phyloP scores from a whole-genome alignment of 2,329 filamentous ascomycete species.

The Alternaria ventricosa region DNA sequence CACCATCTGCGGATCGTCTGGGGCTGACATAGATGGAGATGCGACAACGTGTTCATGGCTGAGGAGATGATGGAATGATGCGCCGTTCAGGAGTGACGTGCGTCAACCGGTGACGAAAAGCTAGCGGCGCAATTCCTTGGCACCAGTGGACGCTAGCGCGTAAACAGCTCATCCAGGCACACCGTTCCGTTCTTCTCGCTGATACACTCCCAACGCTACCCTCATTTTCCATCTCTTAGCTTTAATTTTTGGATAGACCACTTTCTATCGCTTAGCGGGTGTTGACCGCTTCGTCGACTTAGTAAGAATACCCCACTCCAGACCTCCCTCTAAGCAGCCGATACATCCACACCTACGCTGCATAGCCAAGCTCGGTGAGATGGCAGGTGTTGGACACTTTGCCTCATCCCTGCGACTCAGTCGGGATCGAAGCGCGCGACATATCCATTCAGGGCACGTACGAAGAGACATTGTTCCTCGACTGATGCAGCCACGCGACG shows the following conservation, averaged over 20 bases:
- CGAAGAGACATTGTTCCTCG: constrained; percentile 3
- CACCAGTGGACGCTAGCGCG: not conserved
- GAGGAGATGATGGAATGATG: not conserved
- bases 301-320: constrained; percentile 33
- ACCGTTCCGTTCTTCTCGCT: constrained; percentile 17
- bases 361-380: constrained; percentile 21
- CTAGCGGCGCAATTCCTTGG: not conserved
- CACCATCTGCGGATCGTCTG: not conserved
- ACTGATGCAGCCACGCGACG: constrained; percentile 1
- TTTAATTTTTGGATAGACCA: constrained; percentile 20
- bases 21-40: not conserved
- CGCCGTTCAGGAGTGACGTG: not conserved
- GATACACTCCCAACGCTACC: constrained; percentile 14
- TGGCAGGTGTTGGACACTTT: constrained; percentile 22
- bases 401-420: constrained; percentile 10
- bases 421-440: constrained; percentile 16
- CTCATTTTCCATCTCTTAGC: constrained; percentile 9
- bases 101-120: constrained; percentile 1
- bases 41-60: not conserved
- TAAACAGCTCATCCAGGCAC: constrained; percentile 22
- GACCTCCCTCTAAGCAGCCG: constrained; percentile 18
- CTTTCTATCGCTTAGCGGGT: constrained; percentile 15
- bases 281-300: constrained; percentile 27
- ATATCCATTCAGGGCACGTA: not conserved
- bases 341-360: constrained; percentile 13